Base-by-base conservation (phyloP, 805 yeast genomes). In the Kazachstania bromeliacearum region DNA sequence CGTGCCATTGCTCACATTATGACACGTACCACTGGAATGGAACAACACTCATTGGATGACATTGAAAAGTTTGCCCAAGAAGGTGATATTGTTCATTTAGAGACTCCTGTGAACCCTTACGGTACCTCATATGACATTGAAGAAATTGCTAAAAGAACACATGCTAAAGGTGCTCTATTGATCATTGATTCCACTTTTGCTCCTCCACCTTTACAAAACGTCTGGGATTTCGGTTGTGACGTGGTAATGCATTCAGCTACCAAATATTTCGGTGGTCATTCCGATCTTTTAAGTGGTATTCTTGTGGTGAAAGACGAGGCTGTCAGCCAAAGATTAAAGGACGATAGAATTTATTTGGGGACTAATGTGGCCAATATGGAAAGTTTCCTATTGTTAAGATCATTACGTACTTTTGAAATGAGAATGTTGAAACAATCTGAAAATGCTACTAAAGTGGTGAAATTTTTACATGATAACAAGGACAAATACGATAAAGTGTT, bases 221-320 rank as follows among this genome's bases (percentile, higher is more conserved):
- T 94, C 4, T 85, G 85, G 61, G 68, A 68, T 27, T 79, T 73
- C 49, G 95, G 89, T 33, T 95, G 81, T 21, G 96, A 89, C 57
- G 62, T 85, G 45, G 77, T 89, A n/a, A 65, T 89, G 73, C 96
- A 88, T 58, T 85, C 96, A 1, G 95, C 87, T 1, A 88, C 96
- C 1, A 88, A 88, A 56, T 89, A 80, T 61, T 80, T 85, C 51
- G 96, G 95, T 27, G 96, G 97, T n/a, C 96, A 88, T 60, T 83
- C 94, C 5, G 96, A 88, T 57, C 63, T 87, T 29, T 64, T 88
- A 34, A 87, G 95, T 4, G 96, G 97, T 23, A 66, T 80, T 9
- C 60, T 87, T 14, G 75, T 78, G 14, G 77, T 82, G n/a, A 77
- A 79, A 52, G 74, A 74, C 41, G 45, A 51, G 7, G 58, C 63